phyloP scores from a whole-genome alignment of 257 asterid species.

The Sherardia arvensis region DNA sequence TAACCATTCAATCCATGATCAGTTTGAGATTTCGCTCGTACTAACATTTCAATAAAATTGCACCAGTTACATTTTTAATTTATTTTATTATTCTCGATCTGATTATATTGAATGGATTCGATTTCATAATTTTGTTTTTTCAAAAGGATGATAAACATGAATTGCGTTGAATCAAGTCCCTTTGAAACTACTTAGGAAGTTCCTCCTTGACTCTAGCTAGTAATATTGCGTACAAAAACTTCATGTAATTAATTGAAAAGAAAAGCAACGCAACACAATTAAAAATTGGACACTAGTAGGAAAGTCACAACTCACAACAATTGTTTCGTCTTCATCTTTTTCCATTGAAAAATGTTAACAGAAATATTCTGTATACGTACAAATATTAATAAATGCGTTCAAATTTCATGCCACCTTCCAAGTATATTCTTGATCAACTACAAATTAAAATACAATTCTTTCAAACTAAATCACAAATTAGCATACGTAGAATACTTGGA shows the following conservation, averaged over 20 bases:
- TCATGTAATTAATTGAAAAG: not conserved
- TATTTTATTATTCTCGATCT: too few relatives aligned
- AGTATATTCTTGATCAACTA: not conserved
- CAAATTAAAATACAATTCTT: too few relatives aligned
- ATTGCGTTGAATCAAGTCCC: too few relatives aligned
- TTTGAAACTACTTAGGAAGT: too few relatives aligned
- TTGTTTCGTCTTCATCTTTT: not conserved
- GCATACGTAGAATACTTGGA: not conserved
- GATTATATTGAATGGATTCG: too few relatives aligned
- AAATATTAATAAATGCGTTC: not conserved
- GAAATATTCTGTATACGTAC: not conserved
- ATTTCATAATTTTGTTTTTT: too few relatives aligned
- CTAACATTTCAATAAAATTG: too few relatives aligned
- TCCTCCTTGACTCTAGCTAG: too few relatives aligned
- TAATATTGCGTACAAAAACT: not conserved
- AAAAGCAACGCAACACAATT: not conserved
- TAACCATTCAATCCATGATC: too few relatives aligned
- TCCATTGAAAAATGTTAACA: not conserved
- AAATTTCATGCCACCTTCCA: not conserved
- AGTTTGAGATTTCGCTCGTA: too few relatives aligned
- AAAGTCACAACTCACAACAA: not conserved
- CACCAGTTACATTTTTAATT: too few relatives aligned
- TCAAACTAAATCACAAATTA: not conserved
- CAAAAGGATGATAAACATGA: too few relatives aligned
- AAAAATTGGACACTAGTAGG: not conserved